A percentile compares a stretch with the other conserved stretches of the same genome.
These are phyloP conservation scores for Paraurostyla sp. DNA, from an alignment of 73 alveolate genomes.

Conservation along the genomic window DNA sequence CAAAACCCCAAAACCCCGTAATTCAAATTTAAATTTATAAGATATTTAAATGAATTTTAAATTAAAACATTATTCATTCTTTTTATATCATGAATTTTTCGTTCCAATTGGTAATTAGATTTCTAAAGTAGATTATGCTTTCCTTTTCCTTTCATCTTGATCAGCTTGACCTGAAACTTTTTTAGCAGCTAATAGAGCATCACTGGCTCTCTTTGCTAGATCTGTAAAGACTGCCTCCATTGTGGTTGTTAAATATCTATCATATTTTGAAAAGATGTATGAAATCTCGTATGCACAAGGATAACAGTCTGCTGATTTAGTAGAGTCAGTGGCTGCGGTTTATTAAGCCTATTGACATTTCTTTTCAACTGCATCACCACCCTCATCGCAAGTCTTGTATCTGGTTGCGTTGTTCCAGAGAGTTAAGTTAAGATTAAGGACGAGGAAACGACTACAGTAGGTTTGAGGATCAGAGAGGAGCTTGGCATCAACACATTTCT, in stretches of 20 bases:
- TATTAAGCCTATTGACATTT: not conserved
- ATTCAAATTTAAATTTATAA: too few relatives aligned
- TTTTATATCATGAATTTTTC: not conserved
- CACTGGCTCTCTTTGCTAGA: not conserved
- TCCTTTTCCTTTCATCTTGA: not conserved
- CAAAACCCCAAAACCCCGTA: too few relatives aligned
- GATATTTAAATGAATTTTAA: too few relatives aligned
- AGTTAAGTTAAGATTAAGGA: not conserved
- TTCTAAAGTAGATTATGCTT: not conserved
- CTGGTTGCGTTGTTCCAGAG: slow-evolving; percentile 18
- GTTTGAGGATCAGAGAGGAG: not conserved
- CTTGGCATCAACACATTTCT: slow-evolving; percentile 22
- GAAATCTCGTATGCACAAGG: slow-evolving; percentile 51
- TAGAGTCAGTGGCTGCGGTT: not conserved
- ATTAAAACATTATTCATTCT: not conserved
- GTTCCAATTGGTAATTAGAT: not conserved
- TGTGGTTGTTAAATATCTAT: not conserved
- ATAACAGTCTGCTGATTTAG: not conserved
- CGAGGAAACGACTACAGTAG: not conserved
- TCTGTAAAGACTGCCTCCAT: slow-evolving; percentile 15
- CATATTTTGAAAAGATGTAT: slow-evolving; percentile 36
- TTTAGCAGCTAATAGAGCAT: not conserved
- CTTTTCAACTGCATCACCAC: not conserved
- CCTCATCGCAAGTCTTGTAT: slow-evolving; percentile 36
- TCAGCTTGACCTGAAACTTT: not conserved